These are phyloP conservation scores for Brachypodium distachyon DNA, from an alignment of 202 grass and related monocot genomes.

Conservation along the genomic window DNA sequence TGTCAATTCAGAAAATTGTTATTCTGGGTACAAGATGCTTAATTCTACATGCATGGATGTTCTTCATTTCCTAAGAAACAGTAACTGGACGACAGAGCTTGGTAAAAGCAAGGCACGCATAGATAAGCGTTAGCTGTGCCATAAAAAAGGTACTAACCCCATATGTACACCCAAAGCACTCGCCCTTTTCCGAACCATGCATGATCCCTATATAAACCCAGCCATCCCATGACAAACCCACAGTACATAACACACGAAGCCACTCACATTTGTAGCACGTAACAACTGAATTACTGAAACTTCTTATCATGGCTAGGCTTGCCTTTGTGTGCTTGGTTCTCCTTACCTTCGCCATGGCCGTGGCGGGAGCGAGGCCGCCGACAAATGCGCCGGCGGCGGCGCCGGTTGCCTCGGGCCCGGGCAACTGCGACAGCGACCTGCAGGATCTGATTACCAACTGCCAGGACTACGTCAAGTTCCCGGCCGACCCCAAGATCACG, in stretches of 20 bases:
- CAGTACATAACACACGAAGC: background rate
- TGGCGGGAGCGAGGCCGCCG: background rate
- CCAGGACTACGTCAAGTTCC: conserved; percentile 31
- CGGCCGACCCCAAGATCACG: conserved; percentile 24
- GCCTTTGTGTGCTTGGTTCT: conserved; percentile 19
- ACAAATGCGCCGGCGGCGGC: background rate
- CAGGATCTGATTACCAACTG: conserved; percentile 23
- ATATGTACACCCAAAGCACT: background rate
- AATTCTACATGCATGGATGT: background rate
- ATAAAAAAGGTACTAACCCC: background rate
- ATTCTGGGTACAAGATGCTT: background rate
- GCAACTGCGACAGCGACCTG: conserved; percentile 20
- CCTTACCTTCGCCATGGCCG: background rate
- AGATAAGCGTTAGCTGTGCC: background rate
- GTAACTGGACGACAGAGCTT: background rate
- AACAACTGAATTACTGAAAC: background rate
- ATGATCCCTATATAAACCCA: conserved; percentile 1
- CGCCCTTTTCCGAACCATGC: background rate
- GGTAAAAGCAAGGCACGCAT: background rate
- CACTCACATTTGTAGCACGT: background rate
- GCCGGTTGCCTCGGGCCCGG: too few relatives aligned
- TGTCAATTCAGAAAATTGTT: background rate
- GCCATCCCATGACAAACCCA: background rate
- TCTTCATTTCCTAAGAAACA: background rate
- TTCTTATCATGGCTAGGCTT: conserved; percentile 5